Evolutionary conservation across 768 basidiomycete genomes (phyloP), one percentile per base, ranked within the genome.

Genomic region (Tylopilus plumbeoviolaceoides): DNA sequence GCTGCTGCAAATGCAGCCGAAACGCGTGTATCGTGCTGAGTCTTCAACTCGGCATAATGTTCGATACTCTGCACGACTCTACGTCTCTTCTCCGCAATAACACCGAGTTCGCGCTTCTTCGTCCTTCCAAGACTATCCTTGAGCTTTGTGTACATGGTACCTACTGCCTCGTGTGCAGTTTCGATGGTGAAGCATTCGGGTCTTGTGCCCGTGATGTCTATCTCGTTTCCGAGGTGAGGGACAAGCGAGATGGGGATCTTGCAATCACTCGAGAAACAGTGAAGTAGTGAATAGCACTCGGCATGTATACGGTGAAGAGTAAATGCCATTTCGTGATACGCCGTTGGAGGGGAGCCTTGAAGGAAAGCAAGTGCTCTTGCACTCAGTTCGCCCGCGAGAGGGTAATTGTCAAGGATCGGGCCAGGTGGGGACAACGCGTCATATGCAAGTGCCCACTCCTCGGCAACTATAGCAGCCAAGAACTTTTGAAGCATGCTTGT

Each of bases 401-500:
- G 65, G 12, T 83, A 84, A 30, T 62, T 64, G 45, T 87, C 79
- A 20, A 82, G 75, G 44, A 89, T 75, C 39, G 78, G 70, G 1
- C 63, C 53, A 12, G 71, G 54, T 7, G 71, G 54, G 0, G 71
- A 58, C 12, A 64, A 66, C 20, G 43, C 53, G 20, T 79, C 78
- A 57, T 81, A 77, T 41, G 79, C 76, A 9, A 72, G 72, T 5
- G 94, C 91, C 97, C 95, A 98, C 73, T 98, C 92, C 68, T 95
- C 91, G 1, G 93, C 73, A 53, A 98, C 78, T 45, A 90, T 80
- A 17, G 91, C 87, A n/a, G 87, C 74, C 40, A 98, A 70, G 65
- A 93, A 84, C 58, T 89, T 89, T 64, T 97, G 95, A 15, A 98
- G 78, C 80, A 95, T 95, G 63, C 91, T 94, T 7, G 86, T 81